Conservation (phyloP, 176 grass and related monocot species). For the Triticum turgidum region DNA sequence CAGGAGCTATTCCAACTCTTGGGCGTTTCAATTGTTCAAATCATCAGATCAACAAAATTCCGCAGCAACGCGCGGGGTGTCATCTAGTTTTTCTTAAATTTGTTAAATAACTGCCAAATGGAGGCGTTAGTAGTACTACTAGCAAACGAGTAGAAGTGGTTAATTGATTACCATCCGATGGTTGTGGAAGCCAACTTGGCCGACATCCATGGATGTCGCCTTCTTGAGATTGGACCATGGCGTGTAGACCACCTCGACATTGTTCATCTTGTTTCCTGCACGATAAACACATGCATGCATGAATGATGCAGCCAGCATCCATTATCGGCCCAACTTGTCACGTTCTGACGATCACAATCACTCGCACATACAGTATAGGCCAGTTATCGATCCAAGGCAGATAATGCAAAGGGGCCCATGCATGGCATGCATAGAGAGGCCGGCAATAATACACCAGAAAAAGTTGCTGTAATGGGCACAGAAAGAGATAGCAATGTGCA, state of each 20-base stretch:
- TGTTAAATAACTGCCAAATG: not conserved
- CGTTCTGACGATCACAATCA: conserved; percentile 32
- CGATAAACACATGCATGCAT: conserved; percentile 31
- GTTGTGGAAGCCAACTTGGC: conserved; percentile 98
- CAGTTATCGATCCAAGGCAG: not conserved
- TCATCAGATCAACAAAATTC: too few species aligned
- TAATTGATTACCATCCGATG: conserved; percentile 54
- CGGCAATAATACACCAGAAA: conserved; percentile 40
- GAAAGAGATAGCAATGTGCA: conserved; percentile 30
- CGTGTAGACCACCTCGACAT: conserved; percentile 85
- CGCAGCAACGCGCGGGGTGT: too few species aligned
- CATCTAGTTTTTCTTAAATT: not conserved
- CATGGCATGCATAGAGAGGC: not conserved
- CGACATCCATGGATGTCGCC: conserved; percentile 89
- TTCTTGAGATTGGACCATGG: conserved; percentile 99
- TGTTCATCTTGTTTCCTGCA: conserved; percentile 99
- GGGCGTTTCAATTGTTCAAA: too few species aligned
- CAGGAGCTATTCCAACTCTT: too few species aligned
- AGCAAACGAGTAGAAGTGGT: not conserved
- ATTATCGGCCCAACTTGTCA: not conserved
- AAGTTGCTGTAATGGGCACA: not conserved
- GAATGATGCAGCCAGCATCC: not conserved
- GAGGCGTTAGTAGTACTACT: not conserved
- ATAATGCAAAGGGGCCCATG: conserved; percentile 35
- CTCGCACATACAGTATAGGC: not conserved